Percentiles rank a stretch among this genome's conserved stretches.
These are phyloP conservation scores for Tricholoma bakamatsutake DNA, from an alignment of 768 basidiomycete genomes.

Conservation along the genomic window DNA sequence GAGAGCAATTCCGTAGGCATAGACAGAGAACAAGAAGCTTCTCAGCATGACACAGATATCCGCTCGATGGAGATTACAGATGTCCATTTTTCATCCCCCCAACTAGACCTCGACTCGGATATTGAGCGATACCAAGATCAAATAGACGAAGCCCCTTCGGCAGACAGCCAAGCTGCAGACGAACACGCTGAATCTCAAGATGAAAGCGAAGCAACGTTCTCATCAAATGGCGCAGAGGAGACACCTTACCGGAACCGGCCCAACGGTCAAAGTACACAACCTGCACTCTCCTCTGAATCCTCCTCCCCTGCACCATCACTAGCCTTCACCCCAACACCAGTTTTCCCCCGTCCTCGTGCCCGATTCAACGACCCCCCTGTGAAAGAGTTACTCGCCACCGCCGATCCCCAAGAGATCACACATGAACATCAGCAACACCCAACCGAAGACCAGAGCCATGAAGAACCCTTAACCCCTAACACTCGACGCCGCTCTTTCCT, in stretches of 20 bases:
- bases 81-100: slow-evolving; percentile 39
- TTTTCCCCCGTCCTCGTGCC: slow-evolving; percentile 54
- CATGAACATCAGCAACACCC: slow-evolving; percentile 17
- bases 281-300: slow-evolving; percentile 33
- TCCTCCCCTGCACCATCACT: slow-evolving; percentile 53
- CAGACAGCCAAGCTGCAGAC: slow-evolving; percentile 11
- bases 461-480: slow-evolving; percentile 57
- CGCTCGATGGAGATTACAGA: slow-evolving; percentile 52
- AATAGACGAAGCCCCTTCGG: slow-evolving; percentile 1
- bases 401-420: slow-evolving; percentile 18
- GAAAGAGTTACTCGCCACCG: slow-evolving; percentile 34
- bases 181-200: slow-evolving; percentile 15
- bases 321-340: slow-evolving; percentile 66
- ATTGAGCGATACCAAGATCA: slow-evolving; percentile 4
- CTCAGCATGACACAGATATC: slow-evolving; percentile 27
- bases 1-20: slow-evolving; percentile 6
- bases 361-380: slow-evolving; percentile 52
- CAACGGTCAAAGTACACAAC: slow-evolving; percentile 19
- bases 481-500: slow-evolving; percentile 77
- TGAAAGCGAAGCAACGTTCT: slow-evolving; percentile 60
- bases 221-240: slow-evolving; percentile 54
- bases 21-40: slow-evolving; percentile 23
- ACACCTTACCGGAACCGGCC: slow-evolving; percentile 28
- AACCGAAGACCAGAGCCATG: slow-evolving; percentile 19
- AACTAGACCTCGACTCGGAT: slow-evolving; percentile 13